Conservation (phyloP, 1,284 basidiomycete genomes). For the Marasmius tenuissimus region DNA sequence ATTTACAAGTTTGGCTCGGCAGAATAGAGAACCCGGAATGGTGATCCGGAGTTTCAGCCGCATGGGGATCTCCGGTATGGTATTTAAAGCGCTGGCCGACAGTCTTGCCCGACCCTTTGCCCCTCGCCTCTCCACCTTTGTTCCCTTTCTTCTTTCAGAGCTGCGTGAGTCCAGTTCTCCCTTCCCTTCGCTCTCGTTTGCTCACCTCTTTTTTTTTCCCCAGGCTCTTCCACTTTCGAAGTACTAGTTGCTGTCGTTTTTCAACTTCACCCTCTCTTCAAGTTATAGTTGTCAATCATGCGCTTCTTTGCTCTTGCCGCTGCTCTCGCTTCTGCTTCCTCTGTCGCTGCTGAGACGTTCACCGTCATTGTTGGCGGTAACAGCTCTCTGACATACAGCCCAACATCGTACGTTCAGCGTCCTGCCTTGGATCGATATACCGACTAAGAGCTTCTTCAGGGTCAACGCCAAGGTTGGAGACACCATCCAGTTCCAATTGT, state of each 20-base stretch:
- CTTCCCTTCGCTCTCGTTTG: neutral
- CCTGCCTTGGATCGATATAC: neutral
- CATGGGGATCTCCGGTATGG: neutral
- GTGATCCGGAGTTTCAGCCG: too few species aligned
- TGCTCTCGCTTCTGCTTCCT: conserved; percentile 10
- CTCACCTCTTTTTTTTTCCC: conserved; percentile 1
- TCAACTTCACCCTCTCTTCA: neutral
- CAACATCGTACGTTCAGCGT: conserved; percentile 10
- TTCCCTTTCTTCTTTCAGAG: too few species aligned
- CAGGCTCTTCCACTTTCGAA: conserved; percentile 9
- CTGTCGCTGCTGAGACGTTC: conserved; percentile 14
- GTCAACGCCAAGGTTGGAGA: conserved; percentile 13
- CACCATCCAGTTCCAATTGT: conserved; percentile 16
- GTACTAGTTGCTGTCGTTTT: conserved; percentile 9
- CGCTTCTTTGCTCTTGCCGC: conserved; percentile 15
- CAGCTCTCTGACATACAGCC: conserved; percentile 12
- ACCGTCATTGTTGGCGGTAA: conserved; percentile 16
- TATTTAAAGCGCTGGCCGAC: neutral
- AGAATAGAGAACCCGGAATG: too few species aligned
- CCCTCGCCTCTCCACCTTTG: neutral
- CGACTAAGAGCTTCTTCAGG: neutral
- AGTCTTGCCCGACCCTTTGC: neutral
- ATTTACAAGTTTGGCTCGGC: too few species aligned
- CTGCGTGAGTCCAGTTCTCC: too few species aligned
- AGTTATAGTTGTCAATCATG: conserved; percentile 11